These are phyloP conservation scores for Paramecium tetraurelia DNA, from an alignment of 73 alveolate genomes.

Conservation along the genomic window DNA sequence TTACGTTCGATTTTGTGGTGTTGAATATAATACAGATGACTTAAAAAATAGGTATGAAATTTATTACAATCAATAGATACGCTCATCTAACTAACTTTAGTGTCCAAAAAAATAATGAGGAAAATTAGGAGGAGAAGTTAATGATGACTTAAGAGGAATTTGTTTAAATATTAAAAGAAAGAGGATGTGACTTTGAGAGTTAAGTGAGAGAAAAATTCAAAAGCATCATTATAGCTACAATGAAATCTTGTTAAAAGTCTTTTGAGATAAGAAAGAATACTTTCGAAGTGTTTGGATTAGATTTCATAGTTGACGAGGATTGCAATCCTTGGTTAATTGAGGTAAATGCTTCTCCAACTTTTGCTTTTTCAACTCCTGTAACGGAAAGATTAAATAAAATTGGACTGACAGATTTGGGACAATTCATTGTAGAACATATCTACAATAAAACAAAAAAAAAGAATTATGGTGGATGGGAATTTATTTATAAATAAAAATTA, in stretches of 20 bases:
- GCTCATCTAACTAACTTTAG: constrained; percentile 59
- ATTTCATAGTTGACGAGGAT: constrained; percentile 54
- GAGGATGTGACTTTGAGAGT: constrained; percentile 10
- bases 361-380: constrained; percentile 58
- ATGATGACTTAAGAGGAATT: constrained; percentile 58
- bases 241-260: constrained; percentile 53
- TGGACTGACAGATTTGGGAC: constrained; percentile 51
- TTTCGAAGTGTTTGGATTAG: constrained; percentile 58
- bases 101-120: constrained; percentile 48
- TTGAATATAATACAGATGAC: constrained; percentile 47
- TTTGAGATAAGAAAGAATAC: constrained; percentile 54
- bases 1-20: constrained; percentile 72
- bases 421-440: constrained; percentile 35
- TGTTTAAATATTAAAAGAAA: not conserved
- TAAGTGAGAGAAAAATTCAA: constrained; percentile 14
- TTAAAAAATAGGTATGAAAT: constrained; percentile 14
- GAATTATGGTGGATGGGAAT: constrained; percentile 41
- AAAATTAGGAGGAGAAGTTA: not conserved
- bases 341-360: constrained; percentile 55
- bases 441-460: not conserved
- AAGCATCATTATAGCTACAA: constrained; percentile 45
- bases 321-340: constrained; percentile 58
- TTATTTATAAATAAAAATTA: constrained; percentile 33
- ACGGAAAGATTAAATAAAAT: constrained; percentile 46
- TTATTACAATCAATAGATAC: not conserved